Evolutionary conservation across 2,329 filamentous ascomycete genomes (phyloP).

Genomic region (Shiraia sp.): DNA sequence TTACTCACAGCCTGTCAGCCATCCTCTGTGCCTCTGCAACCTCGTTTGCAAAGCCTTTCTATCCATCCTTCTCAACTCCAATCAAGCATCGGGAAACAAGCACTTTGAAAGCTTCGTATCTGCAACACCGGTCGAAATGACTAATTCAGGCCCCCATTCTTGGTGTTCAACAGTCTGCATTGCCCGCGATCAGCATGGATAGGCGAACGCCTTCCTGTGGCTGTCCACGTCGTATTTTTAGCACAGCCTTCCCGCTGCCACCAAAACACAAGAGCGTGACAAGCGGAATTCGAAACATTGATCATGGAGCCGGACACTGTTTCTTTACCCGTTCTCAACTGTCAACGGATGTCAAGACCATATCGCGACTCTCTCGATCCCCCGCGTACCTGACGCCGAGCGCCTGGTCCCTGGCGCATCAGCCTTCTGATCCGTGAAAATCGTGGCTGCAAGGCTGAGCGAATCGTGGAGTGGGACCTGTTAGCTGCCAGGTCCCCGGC

Average conservation of each 20-base stretch:
- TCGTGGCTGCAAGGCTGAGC: slow-evolving; percentile 5
- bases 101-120: no score
- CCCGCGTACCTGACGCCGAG: slow-evolving; percentile 1
- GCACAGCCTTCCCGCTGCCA: slow-evolving; percentile 9
- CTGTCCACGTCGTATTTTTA: slow-evolving; percentile 18
- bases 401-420: slow-evolving; percentile 1
- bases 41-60: no score
- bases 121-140: not conserved
- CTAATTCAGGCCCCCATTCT: slow-evolving; percentile 14
- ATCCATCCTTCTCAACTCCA: no score
- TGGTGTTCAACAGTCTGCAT: slow-evolving; percentile 7
- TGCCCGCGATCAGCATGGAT: slow-evolving; percentile 5
- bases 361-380: not conserved
- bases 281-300: not conserved
- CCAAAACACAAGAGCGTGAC: slow-evolving; percentile 1
- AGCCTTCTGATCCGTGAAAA: slow-evolving; percentile 3
- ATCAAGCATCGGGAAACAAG: not conserved
- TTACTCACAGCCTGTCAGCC: no score
- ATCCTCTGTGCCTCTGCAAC: no score
- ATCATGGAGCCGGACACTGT: not conserved
- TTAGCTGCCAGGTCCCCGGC: slow-evolving; percentile 3
- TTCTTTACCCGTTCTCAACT: not conserved
- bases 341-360: not conserved
- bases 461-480: slow-evolving; percentile 4
- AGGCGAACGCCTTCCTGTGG: slow-evolving; percentile 11